These are phyloP conservation scores for Prunus campanulata DNA, from an alignment of 306 rosid species.

Conservation along the genomic window DNA sequence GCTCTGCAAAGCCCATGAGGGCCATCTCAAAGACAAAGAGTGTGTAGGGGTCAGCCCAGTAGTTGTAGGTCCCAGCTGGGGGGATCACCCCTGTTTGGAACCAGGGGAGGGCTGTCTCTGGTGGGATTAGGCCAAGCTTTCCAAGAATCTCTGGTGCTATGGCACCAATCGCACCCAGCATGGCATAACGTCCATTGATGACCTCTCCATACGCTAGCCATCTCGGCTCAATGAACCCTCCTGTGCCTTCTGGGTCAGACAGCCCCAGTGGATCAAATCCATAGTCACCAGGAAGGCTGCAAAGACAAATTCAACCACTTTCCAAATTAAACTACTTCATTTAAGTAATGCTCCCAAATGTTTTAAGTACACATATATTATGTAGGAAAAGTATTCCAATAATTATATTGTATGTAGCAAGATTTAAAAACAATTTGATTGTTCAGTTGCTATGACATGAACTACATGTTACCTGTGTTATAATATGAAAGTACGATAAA, in stretches of 20 bases:
- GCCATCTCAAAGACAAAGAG: conserved; percentile 76
- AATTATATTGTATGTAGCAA: no score
- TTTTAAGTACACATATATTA: no score
- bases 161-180: conserved; percentile 82
- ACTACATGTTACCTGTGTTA: no score
- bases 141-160: conserved; percentile 90
- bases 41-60: conserved; percentile 95
- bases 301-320: not conserved
- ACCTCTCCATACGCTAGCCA: conserved; percentile 95
- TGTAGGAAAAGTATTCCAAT: no score
- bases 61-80: conserved; percentile 84
- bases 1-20: conserved; percentile 94
- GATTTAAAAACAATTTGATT: no score
- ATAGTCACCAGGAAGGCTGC: conserved; percentile 91
- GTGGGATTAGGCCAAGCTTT: conserved; percentile 65
- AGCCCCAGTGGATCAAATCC: conserved; percentile 95
- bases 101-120: conserved; percentile 97
- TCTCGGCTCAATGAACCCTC: conserved; percentile 93
- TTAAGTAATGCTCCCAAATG: not conserved
- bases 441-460: no score
- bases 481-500: no score
- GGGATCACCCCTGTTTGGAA: conserved; percentile 91
- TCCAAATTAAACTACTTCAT: not conserved
- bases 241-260: conserved; percentile 97
- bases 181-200: conserved; percentile 84